Evolutionary conservation across 495 filamentous ascomycete genomes (phyloP).

Genomic region (Symbiotaphrina buchneri): DNA sequence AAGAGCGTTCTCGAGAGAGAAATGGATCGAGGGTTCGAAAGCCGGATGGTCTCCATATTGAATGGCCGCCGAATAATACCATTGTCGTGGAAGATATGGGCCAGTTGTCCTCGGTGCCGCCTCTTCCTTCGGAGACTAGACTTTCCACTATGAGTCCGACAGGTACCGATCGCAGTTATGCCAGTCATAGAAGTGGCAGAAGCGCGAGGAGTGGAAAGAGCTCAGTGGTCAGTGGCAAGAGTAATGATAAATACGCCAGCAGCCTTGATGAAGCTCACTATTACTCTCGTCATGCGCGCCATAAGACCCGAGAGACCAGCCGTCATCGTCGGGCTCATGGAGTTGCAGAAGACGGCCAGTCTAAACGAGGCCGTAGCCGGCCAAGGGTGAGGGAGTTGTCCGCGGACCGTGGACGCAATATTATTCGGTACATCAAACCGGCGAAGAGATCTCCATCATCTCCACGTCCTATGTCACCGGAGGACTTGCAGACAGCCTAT

Average conservation of each 20-base stretch:
- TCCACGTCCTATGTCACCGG: slow-evolving; percentile 78
- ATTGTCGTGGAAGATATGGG: no score
- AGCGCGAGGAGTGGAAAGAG: slow-evolving; percentile 21
- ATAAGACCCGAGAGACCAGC: slow-evolving; percentile 20
- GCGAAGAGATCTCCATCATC: slow-evolving; percentile 78
- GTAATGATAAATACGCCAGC: slow-evolving; percentile 70
- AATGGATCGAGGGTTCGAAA: slow-evolving; percentile 64
- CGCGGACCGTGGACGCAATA: slow-evolving; percentile 40
- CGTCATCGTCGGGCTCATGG: slow-evolving; percentile 24
- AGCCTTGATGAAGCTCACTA: slow-evolving; percentile 59
- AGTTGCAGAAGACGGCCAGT: slow-evolving; percentile 4
- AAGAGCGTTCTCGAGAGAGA: slow-evolving; percentile 25
- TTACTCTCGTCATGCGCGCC: slow-evolving; percentile 30
- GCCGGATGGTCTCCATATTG: slow-evolving; percentile 59
- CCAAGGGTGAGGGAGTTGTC: slow-evolving; percentile 31
- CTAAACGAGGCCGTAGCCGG: slow-evolving; percentile 25
- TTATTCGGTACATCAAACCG: slow-evolving; percentile 47
- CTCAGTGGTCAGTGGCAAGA: slow-evolving; percentile 19
- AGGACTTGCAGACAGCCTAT: slow-evolving; percentile 27
- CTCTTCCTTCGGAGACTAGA: slow-evolving; percentile 16
- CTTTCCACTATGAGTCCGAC: slow-evolving; percentile 23
- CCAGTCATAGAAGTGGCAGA: slow-evolving; percentile 5
- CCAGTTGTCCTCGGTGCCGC: slow-evolving; percentile 23
- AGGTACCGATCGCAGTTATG: slow-evolving; percentile 22
- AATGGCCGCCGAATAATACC: slow-evolving; percentile 34